Evolutionary conservation across 1,284 basidiomycete species (phyloP), one percentile per base, ranked within the genome.

Genomic region (Leccinum huronense): DNA sequence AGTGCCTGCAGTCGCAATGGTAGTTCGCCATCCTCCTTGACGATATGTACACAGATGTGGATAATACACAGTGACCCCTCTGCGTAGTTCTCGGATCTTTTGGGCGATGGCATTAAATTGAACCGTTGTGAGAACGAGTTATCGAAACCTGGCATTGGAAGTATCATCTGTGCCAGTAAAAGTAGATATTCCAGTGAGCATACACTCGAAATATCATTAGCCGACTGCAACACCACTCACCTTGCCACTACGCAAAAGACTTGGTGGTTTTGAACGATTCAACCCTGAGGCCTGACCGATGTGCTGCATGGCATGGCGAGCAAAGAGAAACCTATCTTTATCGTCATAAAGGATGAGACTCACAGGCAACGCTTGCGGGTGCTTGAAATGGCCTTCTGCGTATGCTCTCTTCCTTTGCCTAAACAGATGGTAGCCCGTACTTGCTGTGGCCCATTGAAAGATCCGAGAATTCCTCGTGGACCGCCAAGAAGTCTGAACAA

Each of bases 91-190:
- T 19, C 95, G 84, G 40, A 92, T 93, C 81, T 98, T 97, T 77
- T 93, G 90, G 60, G 99, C 81, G 70, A 99, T 86, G 1, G 94
- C 94, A 72, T 95, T 97, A 68, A 99, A 72, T 95, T 97, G 68
- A 99, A 85, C 14, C 97, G 89, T 76, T 96, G 89, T 31, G 90
- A 94, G 86, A 98, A 98, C 2, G 88, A 80, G 77, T 98, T 99
- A 56, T 97, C 95, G 23, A 98, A 84, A 13, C 87, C 73, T 38
- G 13, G 36, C 13, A 40, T 8, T 0, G 94, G 94, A 48, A 99
- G 81, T 1, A 95, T 97, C 58, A 84, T 90, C 93, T 93, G 68
- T 9, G 33, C 13, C 9, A 53, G 14, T 1, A 3, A 34, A n/a
- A 58, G 40, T 42, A 48, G 9, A 61, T 48, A 3, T 60, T 60